Conservation (phyloP, 768 basidiomycete species). For the Exsudoporus frostii region DNA sequence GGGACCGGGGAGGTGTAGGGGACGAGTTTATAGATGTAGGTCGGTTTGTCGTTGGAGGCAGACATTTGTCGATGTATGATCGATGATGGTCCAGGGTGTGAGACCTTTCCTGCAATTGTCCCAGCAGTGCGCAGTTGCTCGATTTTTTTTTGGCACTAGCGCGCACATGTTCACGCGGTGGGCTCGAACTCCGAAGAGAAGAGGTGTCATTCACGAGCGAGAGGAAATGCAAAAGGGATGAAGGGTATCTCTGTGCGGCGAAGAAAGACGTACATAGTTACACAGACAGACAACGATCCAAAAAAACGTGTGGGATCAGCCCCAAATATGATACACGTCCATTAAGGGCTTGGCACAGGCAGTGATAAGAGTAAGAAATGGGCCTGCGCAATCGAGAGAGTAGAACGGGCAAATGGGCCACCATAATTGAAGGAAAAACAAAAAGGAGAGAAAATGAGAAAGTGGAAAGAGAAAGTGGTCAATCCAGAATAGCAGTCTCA, state of each 20-base stretch:
- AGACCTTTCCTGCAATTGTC: background rate
- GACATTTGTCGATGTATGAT: constrained; percentile 4
- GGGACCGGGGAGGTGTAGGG: constrained; percentile 39
- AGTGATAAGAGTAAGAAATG: constrained; percentile 10
- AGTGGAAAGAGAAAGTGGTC: background rate
- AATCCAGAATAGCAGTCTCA: constrained; percentile 11
- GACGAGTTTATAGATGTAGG: constrained; percentile 63
- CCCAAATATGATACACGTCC: constrained; percentile 21
- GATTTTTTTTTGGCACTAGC: background rate
- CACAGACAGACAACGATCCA: constrained; percentile 19
- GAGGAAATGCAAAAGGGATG: background rate
- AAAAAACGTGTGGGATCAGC: constrained; percentile 3
- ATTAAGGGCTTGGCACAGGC: constrained; percentile 13
- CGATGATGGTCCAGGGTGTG: background rate
- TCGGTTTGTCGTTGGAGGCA: constrained; percentile 29
- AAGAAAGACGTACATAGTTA: constrained; percentile 22
- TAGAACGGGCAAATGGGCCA: constrained; percentile 5
- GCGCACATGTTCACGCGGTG: background rate
- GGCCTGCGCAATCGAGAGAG: constrained; percentile 4
- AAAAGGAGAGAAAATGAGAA: constrained; percentile 1
- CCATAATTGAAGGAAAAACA: constrained; percentile 8
- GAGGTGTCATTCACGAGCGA: background rate
- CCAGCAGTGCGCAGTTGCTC: too few relatives aligned
- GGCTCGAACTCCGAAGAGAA: background rate
- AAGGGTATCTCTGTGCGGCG: constrained; percentile 28